phyloP scores from a whole-genome alignment of 805 yeast genomes.

The Wickerhamiella slavikovae region DNA sequence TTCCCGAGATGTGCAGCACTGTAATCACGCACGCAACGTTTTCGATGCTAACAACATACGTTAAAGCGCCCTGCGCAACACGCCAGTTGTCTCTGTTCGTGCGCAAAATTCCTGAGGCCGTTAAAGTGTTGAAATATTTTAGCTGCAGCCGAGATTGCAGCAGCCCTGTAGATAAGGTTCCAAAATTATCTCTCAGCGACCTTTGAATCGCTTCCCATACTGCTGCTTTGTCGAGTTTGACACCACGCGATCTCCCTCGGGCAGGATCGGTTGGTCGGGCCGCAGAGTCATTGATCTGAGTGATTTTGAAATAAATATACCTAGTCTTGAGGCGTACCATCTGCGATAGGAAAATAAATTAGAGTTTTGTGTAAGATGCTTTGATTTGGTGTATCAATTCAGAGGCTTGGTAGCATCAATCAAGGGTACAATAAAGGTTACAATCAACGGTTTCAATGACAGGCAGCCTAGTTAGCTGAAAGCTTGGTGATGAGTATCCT shows the following conservation, averaged over 20 bases:
- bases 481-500: too few species aligned
- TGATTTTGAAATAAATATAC: constrained; percentile 60
- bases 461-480: too few species aligned
- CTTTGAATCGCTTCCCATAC: constrained; percentile 34
- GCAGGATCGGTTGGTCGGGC: constrained; percentile 5
- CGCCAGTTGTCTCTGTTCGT: constrained; percentile 47
- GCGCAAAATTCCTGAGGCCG: constrained; percentile 69
- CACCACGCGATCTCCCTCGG: constrained; percentile 2
- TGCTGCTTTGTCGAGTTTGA: constrained; percentile 25
- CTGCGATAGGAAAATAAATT: too few species aligned
- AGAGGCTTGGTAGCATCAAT: too few species aligned
- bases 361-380: too few species aligned
- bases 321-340: constrained; percentile 86
- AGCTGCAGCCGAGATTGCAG: constrained; percentile 37
- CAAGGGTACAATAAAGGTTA: too few species aligned
- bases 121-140: constrained; percentile 62
- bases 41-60: constrained; percentile 24
- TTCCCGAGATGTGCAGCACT: constrained; percentile 60
- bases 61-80: constrained; percentile 44
- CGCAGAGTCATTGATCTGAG: constrained; percentile 36
- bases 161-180: constrained; percentile 57
- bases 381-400: too few species aligned
- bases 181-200: constrained; percentile 43
- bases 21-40: constrained; percentile 31
- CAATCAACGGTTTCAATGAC: too few species aligned